phyloP scores from a whole-genome alignment of 495 filamentous ascomycete species.

The Beverwykella pulmonaria region DNA sequence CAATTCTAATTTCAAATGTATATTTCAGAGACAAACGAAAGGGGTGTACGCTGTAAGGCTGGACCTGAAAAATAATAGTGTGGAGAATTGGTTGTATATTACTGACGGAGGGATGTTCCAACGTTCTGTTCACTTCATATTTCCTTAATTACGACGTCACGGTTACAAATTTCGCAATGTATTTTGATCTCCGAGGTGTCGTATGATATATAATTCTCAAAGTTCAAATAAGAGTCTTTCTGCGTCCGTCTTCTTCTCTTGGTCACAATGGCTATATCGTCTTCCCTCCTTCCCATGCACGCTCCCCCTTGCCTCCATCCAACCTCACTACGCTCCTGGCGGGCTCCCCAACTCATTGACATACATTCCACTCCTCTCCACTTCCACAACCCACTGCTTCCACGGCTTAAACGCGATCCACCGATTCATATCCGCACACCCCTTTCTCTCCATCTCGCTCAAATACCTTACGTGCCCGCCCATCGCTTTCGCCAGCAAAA shows the following conservation, averaged over 20 bases:
- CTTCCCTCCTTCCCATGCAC: too few species aligned
- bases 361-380: constrained; percentile 36
- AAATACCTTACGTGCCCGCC: constrained; percentile 40
- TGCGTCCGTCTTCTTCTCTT: too few species aligned
- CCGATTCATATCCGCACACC: constrained; percentile 29
- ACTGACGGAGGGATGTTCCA: not conserved
- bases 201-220: too few species aligned
- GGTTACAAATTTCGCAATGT: too few species aligned
- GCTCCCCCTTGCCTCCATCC: too few species aligned
- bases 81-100: not conserved
- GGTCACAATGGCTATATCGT: too few species aligned
- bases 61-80: not conserved
- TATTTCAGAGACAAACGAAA: not conserved
- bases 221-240: too few species aligned
- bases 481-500: constrained; percentile 26
- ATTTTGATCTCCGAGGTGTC: too few species aligned
- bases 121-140: not conserved
- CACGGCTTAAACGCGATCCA: constrained; percentile 35
- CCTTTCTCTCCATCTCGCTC: constrained; percentile 38
- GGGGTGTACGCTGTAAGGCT: not conserved
- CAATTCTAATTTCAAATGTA: constrained; percentile 1
- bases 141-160: not conserved
- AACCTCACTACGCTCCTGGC: too few species aligned
- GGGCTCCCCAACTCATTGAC: constrained; percentile 34
- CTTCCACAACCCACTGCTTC: constrained; percentile 41